These are phyloP conservation scores for Cephaloascus albidus DNA, from an alignment of 805 yeast species.

Conservation along the genomic window DNA sequence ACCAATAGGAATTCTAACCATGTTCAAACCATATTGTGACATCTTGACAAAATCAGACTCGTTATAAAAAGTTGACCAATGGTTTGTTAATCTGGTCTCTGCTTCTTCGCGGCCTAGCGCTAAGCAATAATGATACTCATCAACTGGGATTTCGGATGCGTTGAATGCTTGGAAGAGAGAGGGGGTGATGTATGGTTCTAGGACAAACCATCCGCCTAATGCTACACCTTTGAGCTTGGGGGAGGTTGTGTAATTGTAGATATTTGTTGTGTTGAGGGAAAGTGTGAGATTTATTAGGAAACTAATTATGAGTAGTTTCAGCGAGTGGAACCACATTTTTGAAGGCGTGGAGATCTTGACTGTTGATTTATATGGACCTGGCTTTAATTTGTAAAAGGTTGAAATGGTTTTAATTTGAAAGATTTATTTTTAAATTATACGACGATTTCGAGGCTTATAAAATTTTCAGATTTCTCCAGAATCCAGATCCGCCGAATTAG, in stretches of 20 bases:
- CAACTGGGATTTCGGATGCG: slow-evolving; percentile 36
- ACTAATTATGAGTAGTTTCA: too few relatives aligned
- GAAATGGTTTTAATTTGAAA: too few relatives aligned
- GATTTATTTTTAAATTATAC: too few relatives aligned
- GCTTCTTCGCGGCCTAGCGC: slow-evolving; percentile 40
- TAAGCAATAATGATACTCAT: slow-evolving; percentile 49
- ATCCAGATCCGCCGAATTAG: too few relatives aligned
- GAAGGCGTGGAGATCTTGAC: too few relatives aligned
- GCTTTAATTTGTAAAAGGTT: too few relatives aligned
- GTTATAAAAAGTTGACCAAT: slow-evolving; percentile 51
- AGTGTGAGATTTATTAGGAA: too few relatives aligned
- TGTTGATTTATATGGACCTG: too few relatives aligned
- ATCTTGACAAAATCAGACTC: slow-evolving; percentile 50
- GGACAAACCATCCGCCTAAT: slow-evolving; percentile 65
- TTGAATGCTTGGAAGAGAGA: slow-evolving; percentile 39
- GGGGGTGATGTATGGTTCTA: slow-evolving; percentile 67
- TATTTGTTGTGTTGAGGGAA: not conserved
- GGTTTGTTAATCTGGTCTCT: slow-evolving; percentile 27
- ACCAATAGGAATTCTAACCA: slow-evolving; percentile 73
- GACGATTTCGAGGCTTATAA: too few relatives aligned
- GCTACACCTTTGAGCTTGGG: slow-evolving; percentile 33
- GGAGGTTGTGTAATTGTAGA: slow-evolving; percentile 13
- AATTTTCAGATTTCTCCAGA: too few relatives aligned
- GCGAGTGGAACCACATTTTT: too few relatives aligned
- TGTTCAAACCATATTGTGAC: slow-evolving; percentile 44